Base-by-base conservation (phyloP, 495 filamentous ascomycete genomes). In the Tuber melanosporum region DNA sequence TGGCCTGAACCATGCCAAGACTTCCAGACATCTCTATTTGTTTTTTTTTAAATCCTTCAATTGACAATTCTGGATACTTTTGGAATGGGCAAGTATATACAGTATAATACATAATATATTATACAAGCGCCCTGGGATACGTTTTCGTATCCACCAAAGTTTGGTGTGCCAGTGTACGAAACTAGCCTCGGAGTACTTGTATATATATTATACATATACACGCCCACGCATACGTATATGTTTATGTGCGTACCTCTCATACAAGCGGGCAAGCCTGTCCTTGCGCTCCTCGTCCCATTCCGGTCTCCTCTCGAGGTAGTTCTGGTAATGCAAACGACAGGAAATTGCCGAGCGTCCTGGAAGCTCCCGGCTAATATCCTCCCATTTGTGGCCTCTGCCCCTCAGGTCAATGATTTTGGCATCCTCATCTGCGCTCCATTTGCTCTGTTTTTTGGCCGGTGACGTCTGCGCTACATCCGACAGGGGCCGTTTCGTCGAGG, bases 271-370 rank as follows among this genome's bases (percentile, higher is more conserved):
- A 26, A 99, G 88, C 85, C 94, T 97, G 86, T 98, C 95, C 86
- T 98, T 98, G 85, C 92, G 92, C 84, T 98, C 95, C 80, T 99
- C 95, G 82, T 97, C 93, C 95, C 95, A 99, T 80, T 96, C 92
- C 78, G 91, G 91, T 75, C 93, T 86, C 81, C 93, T 88, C 84
- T 99, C 96, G 72, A 98, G 87, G 83, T 98, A 99, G 83, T 99
- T 99, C 79, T 99, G 95, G 85, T 97, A 99, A 80, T 97, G 94
- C 69, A 99, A 87, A 39, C 95, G 90, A 85, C 95, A 99, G 76
- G 92, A 94, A 80, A 97, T 97, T 66, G 93, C 90, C 85, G 93
- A 97, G 77, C 95, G 90, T 75, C 95, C 95, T 2, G 94, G 94
- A 39, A 98, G 87, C 26, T 90, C 89, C 86, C 93, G 93, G 75